phyloP scores from a whole-genome alignment of 257 asterid genomes.

The Forsythia suspensa region DNA sequence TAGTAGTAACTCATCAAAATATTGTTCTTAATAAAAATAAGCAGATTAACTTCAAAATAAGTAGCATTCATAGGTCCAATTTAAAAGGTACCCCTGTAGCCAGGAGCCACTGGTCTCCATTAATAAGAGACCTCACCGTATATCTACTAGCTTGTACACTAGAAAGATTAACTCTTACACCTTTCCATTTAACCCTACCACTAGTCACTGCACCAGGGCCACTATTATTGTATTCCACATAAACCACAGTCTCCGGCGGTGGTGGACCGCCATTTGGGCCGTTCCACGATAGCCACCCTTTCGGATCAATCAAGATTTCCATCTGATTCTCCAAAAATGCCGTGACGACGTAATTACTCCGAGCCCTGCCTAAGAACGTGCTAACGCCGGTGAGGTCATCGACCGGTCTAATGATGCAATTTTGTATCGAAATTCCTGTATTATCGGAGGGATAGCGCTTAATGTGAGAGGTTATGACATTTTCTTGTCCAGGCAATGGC shows the following conservation, averaged over 20 bases:
- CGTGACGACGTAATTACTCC: constrained; percentile 27
- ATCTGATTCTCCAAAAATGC: constrained; percentile 21
- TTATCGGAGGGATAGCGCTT: neutral
- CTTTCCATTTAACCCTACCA: constrained; percentile 29
- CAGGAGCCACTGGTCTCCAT: constrained; percentile 20
- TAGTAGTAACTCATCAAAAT: no score
- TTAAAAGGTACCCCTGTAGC: constrained; percentile 20
- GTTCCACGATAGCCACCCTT: constrained; percentile 34
- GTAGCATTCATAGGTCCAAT: neutral
- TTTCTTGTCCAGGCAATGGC: constrained; percentile 26
- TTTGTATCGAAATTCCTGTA: constrained; percentile 36
- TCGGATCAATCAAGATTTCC: constrained; percentile 16
- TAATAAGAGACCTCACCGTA: constrained; percentile 18
- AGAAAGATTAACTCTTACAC: constrained; percentile 5
- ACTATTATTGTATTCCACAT: constrained; percentile 28
- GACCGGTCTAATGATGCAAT: constrained; percentile 18
- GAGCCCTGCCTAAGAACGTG: constrained; percentile 37
- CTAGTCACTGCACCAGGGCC: constrained; percentile 29
- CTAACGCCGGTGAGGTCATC: constrained; percentile 21
- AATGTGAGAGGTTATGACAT: constrained; percentile 32
- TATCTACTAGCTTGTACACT: neutral
- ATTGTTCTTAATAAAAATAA: no score
- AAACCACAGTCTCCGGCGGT: constrained; percentile 24
- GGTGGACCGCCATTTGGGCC: neutral
- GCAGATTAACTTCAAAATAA: neutral